Evolutionary conservation across 305 asterid species (phyloP), one percentile per base, ranked within the genome.

Genomic region (Fraxinus xanthoxyloides): DNA sequence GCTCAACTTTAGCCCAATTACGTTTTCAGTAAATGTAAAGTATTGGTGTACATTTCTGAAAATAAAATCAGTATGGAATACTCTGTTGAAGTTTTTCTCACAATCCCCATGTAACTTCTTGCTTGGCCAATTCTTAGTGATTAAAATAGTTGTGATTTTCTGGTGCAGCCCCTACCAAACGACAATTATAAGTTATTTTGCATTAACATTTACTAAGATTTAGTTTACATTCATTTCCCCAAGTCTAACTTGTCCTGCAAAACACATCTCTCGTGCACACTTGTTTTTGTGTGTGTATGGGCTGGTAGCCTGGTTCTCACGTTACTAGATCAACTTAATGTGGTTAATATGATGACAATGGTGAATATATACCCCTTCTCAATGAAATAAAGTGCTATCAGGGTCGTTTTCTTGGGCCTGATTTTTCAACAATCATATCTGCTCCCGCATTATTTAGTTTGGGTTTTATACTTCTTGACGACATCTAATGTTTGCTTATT

Each of bases 401-500:
- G 79, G 78, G 80, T 36, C 9, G 15, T 51, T 24, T 51, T 36
- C 40, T 77, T 61, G 51, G 51, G 61, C 31, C 26, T 51, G 35
- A 65, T 69, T 30, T 23, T 69, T 69, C 75, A 31, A 30, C 31
- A 51, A 36, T 43, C 48, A 32, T 72, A 40, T 69, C 81, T 70
- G 65, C 76, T 75, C 65, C 34, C 72, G 80, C 78, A 78, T 77
- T 35, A 73, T 75, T 70, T 75, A 34, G 79, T 73, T 63, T 17
- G 46, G 24, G 76, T 26, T 74, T 59, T 72, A 67, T 78, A 38
- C 21, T 65, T 82, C 73, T 46, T 32, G 75, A 59, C 69, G 70
- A 83, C 10, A 75, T 35, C 75, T 84, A 69, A 65, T 38, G 77
- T 79, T 43, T 86, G 79, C 67, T 31, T 82, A 8, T 86, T 87